Evolutionary conservation across 2,329 filamentous ascomycete genomes (phyloP), one percentile per base, ranked within the genome.

Genomic region (Plectosphaerella plurivora): DNA sequence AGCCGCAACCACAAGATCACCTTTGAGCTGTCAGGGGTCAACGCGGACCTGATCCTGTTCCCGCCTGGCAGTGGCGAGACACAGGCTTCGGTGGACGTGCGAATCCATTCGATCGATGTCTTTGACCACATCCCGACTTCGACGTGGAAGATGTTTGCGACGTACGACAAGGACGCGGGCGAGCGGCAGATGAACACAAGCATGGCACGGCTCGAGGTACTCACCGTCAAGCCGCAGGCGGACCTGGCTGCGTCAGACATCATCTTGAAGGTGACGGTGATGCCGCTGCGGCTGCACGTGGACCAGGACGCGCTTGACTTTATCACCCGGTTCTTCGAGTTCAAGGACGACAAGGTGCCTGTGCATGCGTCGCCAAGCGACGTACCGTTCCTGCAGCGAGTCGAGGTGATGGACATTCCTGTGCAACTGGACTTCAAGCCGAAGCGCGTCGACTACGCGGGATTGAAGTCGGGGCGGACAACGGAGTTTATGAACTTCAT

Each of bases 401-500:
- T 91, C 1, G 94, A 97, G 70, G 79, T 99, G 46, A 88, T 90
- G 58, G 83, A 89, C 4, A 82, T 99, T 22, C 86, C 86, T 2
- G 80, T 99, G 52, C 91, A 88, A 63, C 83, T 84, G 4, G 94
- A 99, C 69, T 99, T 99, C 73, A 99, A 99, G 68, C 94, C 94
- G 9, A 97, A 99, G 70, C 84, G 91, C n/a, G 90, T 99, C 16
- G 93, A 99, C 68, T 99, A 99, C 61, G 89, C 86, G 0, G 92
- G 92, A 4, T 80, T 99, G 4, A 86, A 92, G 24, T 97, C 94
- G 1, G 94, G 94, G 2, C 91, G 90, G 59, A 97, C 94, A 1
- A 96, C 91, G 0, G 94, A 99, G 67, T 96, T 99, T 63, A 97
- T 97, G 92, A 99, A 99, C 68, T 97, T 99, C 66, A 81, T 99